Evolutionary conservation across 1,284 basidiomycete species (phyloP).

Genomic region (Moniliella sp.): DNA sequence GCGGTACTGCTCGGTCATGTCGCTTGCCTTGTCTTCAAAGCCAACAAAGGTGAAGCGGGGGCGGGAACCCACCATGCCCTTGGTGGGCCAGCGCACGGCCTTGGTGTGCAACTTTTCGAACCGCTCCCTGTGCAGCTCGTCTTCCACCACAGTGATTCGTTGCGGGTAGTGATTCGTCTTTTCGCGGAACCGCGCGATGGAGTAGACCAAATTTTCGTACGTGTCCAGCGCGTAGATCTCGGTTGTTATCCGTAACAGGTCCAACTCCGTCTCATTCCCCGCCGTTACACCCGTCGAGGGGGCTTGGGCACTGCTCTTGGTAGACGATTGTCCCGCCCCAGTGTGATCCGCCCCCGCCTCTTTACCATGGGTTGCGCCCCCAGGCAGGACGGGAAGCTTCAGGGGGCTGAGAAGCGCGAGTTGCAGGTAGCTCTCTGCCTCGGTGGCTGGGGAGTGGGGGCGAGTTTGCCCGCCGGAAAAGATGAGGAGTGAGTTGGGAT

Average conservation of each 20-base stretch:
- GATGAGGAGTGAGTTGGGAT: slow-evolving; percentile 52
- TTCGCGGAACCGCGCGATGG: slow-evolving; percentile 72
- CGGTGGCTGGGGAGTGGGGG: slow-evolving; percentile 44
- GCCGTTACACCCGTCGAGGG: no score
- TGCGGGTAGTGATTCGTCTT: slow-evolving; percentile 56
- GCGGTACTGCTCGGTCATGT: slow-evolving; percentile 30
- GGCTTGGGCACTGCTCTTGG: slow-evolving; percentile 2
- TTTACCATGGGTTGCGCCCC: background rate
- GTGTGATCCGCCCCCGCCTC: background rate
- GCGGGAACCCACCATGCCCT: slow-evolving; percentile 8
- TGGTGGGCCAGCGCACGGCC: slow-evolving; percentile 55
- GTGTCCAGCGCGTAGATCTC: slow-evolving; percentile 79
- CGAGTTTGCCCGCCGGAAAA: slow-evolving; percentile 83
- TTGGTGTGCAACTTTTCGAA: slow-evolving; percentile 64
- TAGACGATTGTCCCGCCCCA: background rate
- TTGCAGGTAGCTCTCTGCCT: slow-evolving; percentile 65
- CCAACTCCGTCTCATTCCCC: no score
- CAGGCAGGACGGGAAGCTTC: slow-evolving; percentile 17
- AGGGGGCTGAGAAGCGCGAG: slow-evolving; percentile 35
- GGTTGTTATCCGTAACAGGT: slow-evolving; percentile 39
- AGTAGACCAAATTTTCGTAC: slow-evolving; percentile 75
- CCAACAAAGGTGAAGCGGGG: slow-evolving; percentile 52
- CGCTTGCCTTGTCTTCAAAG: slow-evolving; percentile 52
- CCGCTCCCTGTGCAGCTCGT: slow-evolving; percentile 64
- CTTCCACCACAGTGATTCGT: slow-evolving; percentile 70